Evolutionary conservation across 345 rosid genomes (phyloP).

Genomic region (Adansonia digitata): DNA sequence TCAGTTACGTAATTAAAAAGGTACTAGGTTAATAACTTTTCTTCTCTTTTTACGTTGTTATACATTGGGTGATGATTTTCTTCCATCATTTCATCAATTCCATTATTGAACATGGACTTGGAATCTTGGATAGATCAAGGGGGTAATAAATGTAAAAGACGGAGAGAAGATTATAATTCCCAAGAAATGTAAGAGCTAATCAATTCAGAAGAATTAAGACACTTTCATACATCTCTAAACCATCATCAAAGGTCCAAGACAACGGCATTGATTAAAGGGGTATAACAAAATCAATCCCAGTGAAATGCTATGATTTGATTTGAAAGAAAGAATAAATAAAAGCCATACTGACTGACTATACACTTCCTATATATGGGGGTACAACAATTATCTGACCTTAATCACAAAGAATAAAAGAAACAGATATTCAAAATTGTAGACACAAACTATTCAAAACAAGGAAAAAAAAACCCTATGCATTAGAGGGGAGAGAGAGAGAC

Average conservation of each 20-base stretch:
- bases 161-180: background rate
- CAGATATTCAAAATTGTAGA: background rate
- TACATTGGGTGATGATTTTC: background rate
- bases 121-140: background rate
- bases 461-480: background rate
- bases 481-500: background rate
- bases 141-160: background rate
- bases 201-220: background rate
- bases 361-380: background rate
- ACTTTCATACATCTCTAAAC: background rate
- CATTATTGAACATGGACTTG: background rate
- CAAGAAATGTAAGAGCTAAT: background rate
- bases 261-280: background rate
- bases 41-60: too few relatives aligned
- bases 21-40: background rate
- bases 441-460: background rate
- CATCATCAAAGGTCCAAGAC: background rate
- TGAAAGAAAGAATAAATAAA: background rate
- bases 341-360: background rate
- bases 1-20: background rate
- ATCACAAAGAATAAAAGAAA: background rate
- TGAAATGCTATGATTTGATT: background rate
- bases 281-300: constrained; percentile 7
- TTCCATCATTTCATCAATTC: background rate
- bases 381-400: background rate